Evolutionary conservation across 2,329 filamentous ascomycete genomes (phyloP).

Genomic region (Colletotrichum somersetense): DNA sequence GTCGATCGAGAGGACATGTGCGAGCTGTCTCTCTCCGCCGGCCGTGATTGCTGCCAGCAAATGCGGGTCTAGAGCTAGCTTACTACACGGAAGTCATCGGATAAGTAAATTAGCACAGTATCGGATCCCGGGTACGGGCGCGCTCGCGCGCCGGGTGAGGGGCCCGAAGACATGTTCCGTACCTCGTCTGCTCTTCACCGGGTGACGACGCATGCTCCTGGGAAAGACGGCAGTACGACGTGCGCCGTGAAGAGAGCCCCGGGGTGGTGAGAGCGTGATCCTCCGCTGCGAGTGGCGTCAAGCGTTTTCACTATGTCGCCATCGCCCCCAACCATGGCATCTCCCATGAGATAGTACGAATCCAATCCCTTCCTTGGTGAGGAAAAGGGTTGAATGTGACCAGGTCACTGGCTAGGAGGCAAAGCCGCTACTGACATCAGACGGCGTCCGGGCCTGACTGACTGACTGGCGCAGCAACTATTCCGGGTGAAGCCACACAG

Average conservation of each 20-base stretch:
- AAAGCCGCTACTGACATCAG: slow-evolving; percentile 20
- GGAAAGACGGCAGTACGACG: neutral
- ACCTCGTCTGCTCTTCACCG: neutral
- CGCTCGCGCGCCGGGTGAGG: neutral
- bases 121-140: slow-evolving; percentile 6
- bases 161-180: neutral
- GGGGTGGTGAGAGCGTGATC: neutral
- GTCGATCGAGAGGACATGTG: neutral
- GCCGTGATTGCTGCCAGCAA: neutral
- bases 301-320: neutral
- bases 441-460: neutral
- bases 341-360: too few relatives aligned
- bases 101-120: neutral
- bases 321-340: neutral
- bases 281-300: slow-evolving; percentile 3
- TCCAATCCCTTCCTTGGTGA: neutral
- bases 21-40: neutral
- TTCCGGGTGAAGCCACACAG: neutral
- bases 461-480: neutral
- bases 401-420: neutral
- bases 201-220: neutral
- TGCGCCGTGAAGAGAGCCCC: neutral
- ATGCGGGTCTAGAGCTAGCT: neutral
- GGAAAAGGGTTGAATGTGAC: neutral
- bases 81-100: neutral